Evolutionary conservation across 148 eudicot genomes (phyloP).

Genomic region (Persicaria tinctoria): DNA sequence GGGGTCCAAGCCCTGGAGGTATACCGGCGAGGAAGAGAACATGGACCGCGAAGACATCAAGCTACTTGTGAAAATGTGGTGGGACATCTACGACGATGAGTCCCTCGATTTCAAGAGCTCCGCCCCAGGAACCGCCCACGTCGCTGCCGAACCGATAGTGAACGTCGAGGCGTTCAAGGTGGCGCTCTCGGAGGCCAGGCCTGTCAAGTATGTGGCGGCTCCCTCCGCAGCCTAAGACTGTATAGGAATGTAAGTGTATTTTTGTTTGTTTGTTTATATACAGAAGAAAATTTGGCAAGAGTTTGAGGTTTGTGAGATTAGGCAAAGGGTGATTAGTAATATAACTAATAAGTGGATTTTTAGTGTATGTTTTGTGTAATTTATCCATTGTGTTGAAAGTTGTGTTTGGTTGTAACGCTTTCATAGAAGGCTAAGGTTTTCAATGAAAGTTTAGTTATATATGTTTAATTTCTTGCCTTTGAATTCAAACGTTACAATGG

Average conservation of each 20-base stretch:
- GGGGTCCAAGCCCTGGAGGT: slow-evolving; percentile 39
- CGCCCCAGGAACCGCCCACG: not conserved
- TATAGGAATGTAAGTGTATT: not conserved
- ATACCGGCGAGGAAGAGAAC: slow-evolving; percentile 32
- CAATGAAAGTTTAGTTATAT: not conserved
- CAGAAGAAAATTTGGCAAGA: no score
- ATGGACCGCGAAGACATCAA: slow-evolving; percentile 43
- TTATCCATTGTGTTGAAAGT: not conserved
- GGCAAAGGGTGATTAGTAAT: no score
- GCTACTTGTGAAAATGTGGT: slow-evolving; percentile 36
- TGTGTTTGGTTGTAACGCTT: not conserved
- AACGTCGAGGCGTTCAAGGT: slow-evolving; percentile 24
- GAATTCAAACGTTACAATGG: not conserved
- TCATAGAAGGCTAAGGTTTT: not conserved
- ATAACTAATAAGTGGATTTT: no score
- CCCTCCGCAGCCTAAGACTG: slow-evolving; percentile 34
- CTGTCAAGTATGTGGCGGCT: slow-evolving; percentile 27
- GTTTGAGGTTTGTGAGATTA: no score
- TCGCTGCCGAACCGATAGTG: not conserved
- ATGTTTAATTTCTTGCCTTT: not conserved
- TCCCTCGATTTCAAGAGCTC: slow-evolving; percentile 19
- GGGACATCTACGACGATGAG: slow-evolving; percentile 35
- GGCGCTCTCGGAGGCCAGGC: slow-evolving; percentile 27
- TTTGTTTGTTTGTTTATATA: not conserved
- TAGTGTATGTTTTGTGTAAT: no score